Base-by-base conservation (phyloP, 2,329 filamentous ascomycete genomes). In the Fusarium heterosporum region DNA sequence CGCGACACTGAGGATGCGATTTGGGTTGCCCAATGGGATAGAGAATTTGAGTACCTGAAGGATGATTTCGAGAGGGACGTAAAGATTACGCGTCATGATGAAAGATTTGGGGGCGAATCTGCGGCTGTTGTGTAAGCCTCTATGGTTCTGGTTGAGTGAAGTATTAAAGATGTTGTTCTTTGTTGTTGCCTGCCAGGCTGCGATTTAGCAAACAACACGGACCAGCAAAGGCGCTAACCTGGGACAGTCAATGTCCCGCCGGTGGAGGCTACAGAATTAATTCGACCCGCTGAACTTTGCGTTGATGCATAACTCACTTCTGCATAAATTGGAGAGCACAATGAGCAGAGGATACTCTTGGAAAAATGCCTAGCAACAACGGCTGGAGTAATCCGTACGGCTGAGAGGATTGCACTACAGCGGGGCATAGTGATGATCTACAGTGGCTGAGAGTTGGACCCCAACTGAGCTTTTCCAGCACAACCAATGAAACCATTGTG, bases 61-160 rank as follows among this genome's bases (percentile, higher is more conserved):
- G 22, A 68, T 55, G 8, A 70, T 55, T 12, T 70, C 67, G 1
- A 70, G 14, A 8, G 67, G 67, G 1, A 70, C 11, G 9, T 51
- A 14, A n/a, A 30, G n/a, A 9, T 14, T 26, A 13, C 16, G 32
- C 11, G 38, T 42, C 51, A 64, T 64, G 4, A 41, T 42, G 16
- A 34, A 8, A 17, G 12, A 19, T 13, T 6, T n/a, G 13, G 14
- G 7, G 32, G 28, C 8, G 19, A 16, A 3, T 49, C 19, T 14
- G 46, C 28, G 38, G 36, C 19, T 55, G 38, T 49, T 45, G n/a
- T 11, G 32, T 34, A 45, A 19, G 22, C 17, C 12, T 45, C 6
- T 7, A 11, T 38, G 6, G 11, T 19, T 6, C 10, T n/a, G 17
- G 13, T 29, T 13, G 9, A 14, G 34, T 22, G 7, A 34, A 12